A percentile compares a stretch with the other conserved stretches of the same genome.
These are phyloP conservation scores for Podospora pseudocomata DNA, from an alignment of 495 filamentous ascomycete genomes.

Conservation along the genomic window DNA sequence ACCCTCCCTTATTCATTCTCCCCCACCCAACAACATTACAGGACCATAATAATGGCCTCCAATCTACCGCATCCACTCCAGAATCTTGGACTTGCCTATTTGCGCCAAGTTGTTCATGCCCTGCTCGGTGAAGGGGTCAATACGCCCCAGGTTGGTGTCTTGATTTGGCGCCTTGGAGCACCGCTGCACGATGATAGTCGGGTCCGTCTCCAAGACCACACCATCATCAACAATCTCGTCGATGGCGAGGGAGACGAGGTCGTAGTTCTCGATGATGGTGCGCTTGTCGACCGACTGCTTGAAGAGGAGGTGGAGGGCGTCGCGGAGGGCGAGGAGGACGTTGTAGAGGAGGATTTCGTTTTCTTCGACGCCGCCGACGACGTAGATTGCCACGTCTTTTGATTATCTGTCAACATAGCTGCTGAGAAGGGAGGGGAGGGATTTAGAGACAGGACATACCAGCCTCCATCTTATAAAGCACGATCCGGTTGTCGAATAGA, in stretches of 20 bases:
- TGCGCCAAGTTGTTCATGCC: slow-evolving; percentile 93
- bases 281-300: slow-evolving; percentile 97
- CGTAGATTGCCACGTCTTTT: slow-evolving; percentile 88
- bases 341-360: slow-evolving; percentile 97
- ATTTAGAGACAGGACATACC: neutral
- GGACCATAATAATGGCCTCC: slow-evolving; percentile 29
- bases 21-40: slow-evolving; percentile 5
- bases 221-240: slow-evolving; percentile 97
- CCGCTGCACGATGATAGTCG: slow-evolving; percentile 81
- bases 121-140: slow-evolving; percentile 88
- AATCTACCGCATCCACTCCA: slow-evolving; percentile 84
- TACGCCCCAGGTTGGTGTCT: slow-evolving; percentile 84
- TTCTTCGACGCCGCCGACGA: slow-evolving; percentile 80
- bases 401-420: too few relatives aligned
- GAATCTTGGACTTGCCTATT: slow-evolving; percentile 87
- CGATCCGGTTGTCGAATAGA: slow-evolving; percentile 88
- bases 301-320: slow-evolving; percentile 85
- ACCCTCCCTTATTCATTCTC: neutral
- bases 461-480: slow-evolving; percentile 95
- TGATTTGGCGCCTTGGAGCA: slow-evolving; percentile 90
- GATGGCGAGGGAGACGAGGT: slow-evolving; percentile 81
- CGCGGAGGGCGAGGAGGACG: slow-evolving; percentile 80
- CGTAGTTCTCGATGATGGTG: slow-evolving; percentile 97
- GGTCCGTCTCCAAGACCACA: slow-evolving; percentile 94
- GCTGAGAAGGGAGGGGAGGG: neutral